Percentiles rank a stretch among this genome's conserved stretches.
Conservation (phyloP, 352 stramenopile species). For the Globisporangium yorkense region DNA sequence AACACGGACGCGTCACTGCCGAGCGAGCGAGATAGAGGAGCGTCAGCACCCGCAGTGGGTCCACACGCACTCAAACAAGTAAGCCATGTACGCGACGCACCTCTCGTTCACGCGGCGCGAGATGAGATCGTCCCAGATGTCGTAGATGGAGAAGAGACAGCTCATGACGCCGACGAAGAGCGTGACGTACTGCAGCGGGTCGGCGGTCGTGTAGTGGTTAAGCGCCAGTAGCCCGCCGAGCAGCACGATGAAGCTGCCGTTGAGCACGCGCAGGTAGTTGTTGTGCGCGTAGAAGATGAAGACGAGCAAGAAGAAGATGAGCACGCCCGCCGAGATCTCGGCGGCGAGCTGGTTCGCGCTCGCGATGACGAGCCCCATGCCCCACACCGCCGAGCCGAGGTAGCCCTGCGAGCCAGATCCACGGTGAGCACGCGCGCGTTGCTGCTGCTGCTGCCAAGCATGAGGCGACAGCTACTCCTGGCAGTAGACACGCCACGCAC, state of each 20-base stretch:
- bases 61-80: neutral
- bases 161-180: slow-evolving; percentile 90
- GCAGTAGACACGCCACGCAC: slow-evolving; percentile 20
- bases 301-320: slow-evolving; percentile 84
- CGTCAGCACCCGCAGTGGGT: too few species aligned
- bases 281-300: slow-evolving; percentile 90
- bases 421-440: neutral
- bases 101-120: slow-evolving; percentile 82
- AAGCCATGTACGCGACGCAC: slow-evolving; percentile 9
- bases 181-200: slow-evolving; percentile 78
- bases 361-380: slow-evolving; percentile 79
- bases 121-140: slow-evolving; percentile 91
- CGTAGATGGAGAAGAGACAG: slow-evolving; percentile 89
- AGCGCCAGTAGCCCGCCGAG: slow-evolving; percentile 70
- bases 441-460: neutral
- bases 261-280: slow-evolving; percentile 68
- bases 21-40: neutral
- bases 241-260: slow-evolving; percentile 79
- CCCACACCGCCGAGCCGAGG: slow-evolving; percentile 80
- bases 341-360: slow-evolving; percentile 47
- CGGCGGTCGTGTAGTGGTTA: slow-evolving; percentile 54
- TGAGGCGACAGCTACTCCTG: neutral
- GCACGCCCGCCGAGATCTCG: slow-evolving; percentile 70
- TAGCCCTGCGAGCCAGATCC: slow-evolving; percentile 48
- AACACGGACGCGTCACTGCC: slow-evolving; percentile 82